These are phyloP conservation scores for Cryptosporidium sp. DNA, from an alignment of 169 alveolate species.

Conservation along the genomic window DNA sequence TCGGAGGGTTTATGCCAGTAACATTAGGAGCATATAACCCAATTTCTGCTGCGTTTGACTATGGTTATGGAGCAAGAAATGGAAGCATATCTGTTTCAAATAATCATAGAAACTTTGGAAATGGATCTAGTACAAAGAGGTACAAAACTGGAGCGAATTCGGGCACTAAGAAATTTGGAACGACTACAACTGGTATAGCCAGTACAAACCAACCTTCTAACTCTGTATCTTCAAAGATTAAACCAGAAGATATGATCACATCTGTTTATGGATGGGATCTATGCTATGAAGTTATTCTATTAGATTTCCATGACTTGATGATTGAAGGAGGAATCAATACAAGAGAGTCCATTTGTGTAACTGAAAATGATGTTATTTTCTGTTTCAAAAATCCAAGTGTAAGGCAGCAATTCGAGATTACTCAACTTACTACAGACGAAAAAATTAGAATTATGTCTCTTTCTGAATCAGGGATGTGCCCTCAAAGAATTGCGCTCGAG, in stretches of 20 bases:
- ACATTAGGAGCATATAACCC: conserved; percentile 76
- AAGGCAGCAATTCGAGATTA: conserved; percentile 51
- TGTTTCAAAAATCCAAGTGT: conserved; percentile 72
- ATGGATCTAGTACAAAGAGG: conserved; percentile 35
- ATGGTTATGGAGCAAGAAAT: conserved; percentile 51
- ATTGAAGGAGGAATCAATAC: conserved; percentile 69
- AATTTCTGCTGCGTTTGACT: conserved; percentile 73
- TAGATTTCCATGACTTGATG: conserved; percentile 75
- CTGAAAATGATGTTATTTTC: conserved; percentile 70
- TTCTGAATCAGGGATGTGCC: conserved; percentile 71
- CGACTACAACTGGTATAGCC: not conserved
- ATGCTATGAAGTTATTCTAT: conserved; percentile 57
- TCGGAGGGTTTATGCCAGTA: conserved; percentile 76
- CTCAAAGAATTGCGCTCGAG: conserved; percentile 75
- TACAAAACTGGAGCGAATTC: conserved; percentile 40
- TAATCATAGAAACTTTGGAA: conserved; percentile 41
- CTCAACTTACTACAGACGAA: conserved; percentile 64
- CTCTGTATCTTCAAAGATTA: conserved; percentile 66
- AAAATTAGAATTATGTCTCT: conserved; percentile 70
- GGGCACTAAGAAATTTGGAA: conserved; percentile 31
- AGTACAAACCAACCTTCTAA: conserved; percentile 23
- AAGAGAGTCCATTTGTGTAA: conserved; percentile 58
- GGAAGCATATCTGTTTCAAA: conserved; percentile 24
- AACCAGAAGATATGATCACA: conserved; percentile 67
- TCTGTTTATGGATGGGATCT: conserved; percentile 75